phyloP scores from a whole-genome alignment of 371 early-diverging fungal species.

The Apophysomyces variabilis region DNA sequence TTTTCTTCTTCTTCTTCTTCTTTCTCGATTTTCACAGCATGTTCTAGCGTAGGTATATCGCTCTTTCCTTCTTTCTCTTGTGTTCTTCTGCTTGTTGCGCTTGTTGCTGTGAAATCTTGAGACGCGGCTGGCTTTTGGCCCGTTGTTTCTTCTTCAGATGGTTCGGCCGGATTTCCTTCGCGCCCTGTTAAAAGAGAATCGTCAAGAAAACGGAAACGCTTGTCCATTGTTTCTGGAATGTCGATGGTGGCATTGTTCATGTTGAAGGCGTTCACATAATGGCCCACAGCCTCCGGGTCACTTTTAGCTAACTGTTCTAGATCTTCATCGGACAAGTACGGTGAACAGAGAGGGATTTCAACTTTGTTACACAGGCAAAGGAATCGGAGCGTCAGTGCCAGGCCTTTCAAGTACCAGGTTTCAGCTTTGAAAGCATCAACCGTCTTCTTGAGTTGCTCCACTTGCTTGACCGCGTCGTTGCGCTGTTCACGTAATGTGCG shows the following conservation, averaged over 20 bases:
- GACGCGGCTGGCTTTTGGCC: not conserved
- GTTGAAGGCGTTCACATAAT: slow-evolving; percentile 28
- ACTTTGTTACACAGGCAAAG: slow-evolving; percentile 33
- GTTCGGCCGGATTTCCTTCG: not conserved
- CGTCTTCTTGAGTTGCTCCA: slow-evolving; percentile 40
- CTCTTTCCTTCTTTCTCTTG: not conserved
- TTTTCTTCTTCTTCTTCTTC: slow-evolving; percentile 7
- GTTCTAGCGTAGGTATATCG: not conserved
- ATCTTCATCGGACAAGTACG: slow-evolving; percentile 30
- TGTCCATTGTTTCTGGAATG: slow-evolving; percentile 10
- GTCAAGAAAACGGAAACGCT: slow-evolving; percentile 10
- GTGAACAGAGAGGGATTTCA: slow-evolving; percentile 27
- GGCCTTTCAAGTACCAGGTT: slow-evolving; percentile 53
- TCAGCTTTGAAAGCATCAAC: slow-evolving; percentile 58
- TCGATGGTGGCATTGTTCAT: slow-evolving; percentile 26
- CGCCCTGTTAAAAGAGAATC: not conserved
- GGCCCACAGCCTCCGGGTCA: slow-evolving; percentile 28
- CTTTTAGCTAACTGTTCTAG: slow-evolving; percentile 27
- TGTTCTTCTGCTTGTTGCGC: not conserved
- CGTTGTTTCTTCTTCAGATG: not conserved
- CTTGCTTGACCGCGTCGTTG: slow-evolving; percentile 42
- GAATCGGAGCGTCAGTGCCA: slow-evolving; percentile 47
- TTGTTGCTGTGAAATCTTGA: not conserved
- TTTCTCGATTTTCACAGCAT: not conserved
- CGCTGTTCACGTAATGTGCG: slow-evolving; percentile 61